Evolutionary conservation across 2,329 filamentous ascomycete species (phyloP).

Genomic region (Diaporthe sp.): DNA sequence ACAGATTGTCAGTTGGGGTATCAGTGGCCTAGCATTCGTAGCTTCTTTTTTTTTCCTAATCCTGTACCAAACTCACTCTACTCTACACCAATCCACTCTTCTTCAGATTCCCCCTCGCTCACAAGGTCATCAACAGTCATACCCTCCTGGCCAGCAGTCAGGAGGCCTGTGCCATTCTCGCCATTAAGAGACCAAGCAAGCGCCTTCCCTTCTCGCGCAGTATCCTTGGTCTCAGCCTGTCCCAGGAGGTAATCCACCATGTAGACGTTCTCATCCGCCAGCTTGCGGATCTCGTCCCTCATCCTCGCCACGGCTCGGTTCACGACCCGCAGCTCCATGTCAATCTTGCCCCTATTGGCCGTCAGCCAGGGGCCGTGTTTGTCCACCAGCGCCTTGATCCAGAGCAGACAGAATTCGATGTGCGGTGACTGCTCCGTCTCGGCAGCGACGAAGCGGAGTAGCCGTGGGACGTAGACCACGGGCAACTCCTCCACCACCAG

Average conservation of each 20-base stretch:
- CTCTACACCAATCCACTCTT: conserved; percentile 64
- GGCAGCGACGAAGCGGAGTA: conserved; percentile 88
- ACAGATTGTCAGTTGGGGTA: conserved; percentile 20
- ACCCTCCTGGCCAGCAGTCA: conserved; percentile 44
- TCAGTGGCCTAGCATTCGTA: conserved; percentile 28
- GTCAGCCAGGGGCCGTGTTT: conserved; percentile 89
- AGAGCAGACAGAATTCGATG: conserved; percentile 93
- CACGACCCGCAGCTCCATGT: conserved; percentile 86
- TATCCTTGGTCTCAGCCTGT: conserved; percentile 55
- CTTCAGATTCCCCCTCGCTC: conserved; percentile 51
- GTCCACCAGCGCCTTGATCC: conserved; percentile 87
- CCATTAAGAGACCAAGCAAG: conserved; percentile 37
- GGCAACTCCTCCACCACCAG: conserved; percentile 86
- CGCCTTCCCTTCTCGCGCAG: conserved; percentile 42
- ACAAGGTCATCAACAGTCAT: conserved; percentile 45
- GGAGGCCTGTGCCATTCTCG: conserved; percentile 47
- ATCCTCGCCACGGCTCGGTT: conserved; percentile 85
- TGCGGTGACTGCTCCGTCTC: conserved; percentile 93
- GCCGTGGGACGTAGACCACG: conserved; percentile 84
- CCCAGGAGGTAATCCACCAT: conserved; percentile 84
- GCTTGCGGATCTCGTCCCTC: conserved; percentile 82
- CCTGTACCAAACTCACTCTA: conserved; percentile 45
- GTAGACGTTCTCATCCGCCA: conserved; percentile 91
- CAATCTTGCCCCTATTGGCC: conserved; percentile 82
- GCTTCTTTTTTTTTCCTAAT: conserved; percentile 11